These are phyloP conservation scores for Puccinia polysora DNA, from an alignment of 1,284 basidiomycete genomes.

Conservation along the genomic window DNA sequence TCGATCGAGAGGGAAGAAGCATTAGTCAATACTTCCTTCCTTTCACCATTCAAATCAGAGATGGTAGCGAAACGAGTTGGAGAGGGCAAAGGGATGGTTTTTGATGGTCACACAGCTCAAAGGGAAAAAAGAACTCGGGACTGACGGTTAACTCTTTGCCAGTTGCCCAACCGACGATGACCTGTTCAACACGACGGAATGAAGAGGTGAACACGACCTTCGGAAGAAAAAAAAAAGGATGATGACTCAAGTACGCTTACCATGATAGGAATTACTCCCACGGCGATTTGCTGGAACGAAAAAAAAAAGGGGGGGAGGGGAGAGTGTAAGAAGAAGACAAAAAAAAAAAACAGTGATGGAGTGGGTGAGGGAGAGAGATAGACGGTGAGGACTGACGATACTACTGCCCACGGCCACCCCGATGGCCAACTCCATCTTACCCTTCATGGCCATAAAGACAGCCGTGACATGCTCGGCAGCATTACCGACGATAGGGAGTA, in stretches of 20 bases:
- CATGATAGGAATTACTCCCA: constrained; percentile 76
- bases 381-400: constrained; percentile 71
- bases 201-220: constrained; percentile 61
- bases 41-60: neutral
- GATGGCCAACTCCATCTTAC: constrained; percentile 79
- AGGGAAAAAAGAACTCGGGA: constrained; percentile 63
- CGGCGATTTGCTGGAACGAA: constrained; percentile 68
- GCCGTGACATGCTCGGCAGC: constrained; percentile 80
- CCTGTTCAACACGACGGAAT: constrained; percentile 45
- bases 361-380: constrained; percentile 61
- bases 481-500: constrained; percentile 78
- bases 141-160: constrained; percentile 74
- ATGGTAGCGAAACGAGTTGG: too few relatives aligned
- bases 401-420: constrained; percentile 80
- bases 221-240: constrained; percentile 36
- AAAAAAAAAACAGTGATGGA: constrained; percentile 44
- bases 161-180: constrained; percentile 59
- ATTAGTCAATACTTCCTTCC: too few relatives aligned
- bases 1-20: constrained; percentile 5
- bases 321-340: constrained; percentile 25
- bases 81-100: constrained; percentile 2
- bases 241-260: constrained; percentile 77
- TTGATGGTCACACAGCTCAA: too few relatives aligned
- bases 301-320: constrained; percentile 42
- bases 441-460: constrained; percentile 85